These are phyloP conservation scores for Mrakia gelida DNA, from an alignment of 768 basidiomycete species.

Conservation along the genomic window DNA sequence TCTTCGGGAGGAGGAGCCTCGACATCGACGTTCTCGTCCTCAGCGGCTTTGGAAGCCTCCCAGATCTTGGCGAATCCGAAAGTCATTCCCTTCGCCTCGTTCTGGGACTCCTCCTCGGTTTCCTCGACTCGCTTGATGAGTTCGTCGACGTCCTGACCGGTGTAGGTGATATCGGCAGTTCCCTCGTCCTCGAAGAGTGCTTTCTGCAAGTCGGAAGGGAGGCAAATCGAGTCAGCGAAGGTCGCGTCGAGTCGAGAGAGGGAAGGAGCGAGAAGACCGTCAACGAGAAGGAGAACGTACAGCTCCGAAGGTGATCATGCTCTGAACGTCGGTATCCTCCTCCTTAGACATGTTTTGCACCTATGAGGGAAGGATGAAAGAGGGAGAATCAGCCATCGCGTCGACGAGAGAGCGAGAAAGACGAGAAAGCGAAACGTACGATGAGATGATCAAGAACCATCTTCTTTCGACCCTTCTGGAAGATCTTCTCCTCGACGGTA, in stretches of 20 bases:
- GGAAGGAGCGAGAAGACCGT: not conserved
- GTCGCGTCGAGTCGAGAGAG: too few relatives aligned
- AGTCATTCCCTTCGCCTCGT: conserved; percentile 44
- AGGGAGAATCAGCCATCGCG: conserved; percentile 24
- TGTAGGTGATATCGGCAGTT: conserved; percentile 55
- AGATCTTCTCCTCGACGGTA: conserved; percentile 88
- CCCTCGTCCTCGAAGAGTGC: conserved; percentile 67
- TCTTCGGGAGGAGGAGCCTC: conserved; percentile 43
- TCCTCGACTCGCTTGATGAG: conserved; percentile 62
- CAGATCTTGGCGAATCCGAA: conserved; percentile 92
- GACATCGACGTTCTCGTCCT: conserved; percentile 38
- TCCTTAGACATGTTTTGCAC: conserved; percentile 83
- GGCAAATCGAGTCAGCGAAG: not conserved
- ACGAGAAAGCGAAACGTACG: conserved; percentile 47
- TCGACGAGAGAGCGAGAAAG: conserved; percentile 32
- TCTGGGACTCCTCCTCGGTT: conserved; percentile 59
- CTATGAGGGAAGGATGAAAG: conserved; percentile 25
- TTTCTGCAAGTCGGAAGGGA: conserved; percentile 42
- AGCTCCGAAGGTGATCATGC: conserved; percentile 39
- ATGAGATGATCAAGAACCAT: conserved; percentile 90
- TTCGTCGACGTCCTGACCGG: conserved; percentile 74
- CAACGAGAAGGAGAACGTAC: not conserved
- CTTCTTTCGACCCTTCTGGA: conserved; percentile 92
- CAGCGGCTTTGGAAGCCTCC: conserved; percentile 63
- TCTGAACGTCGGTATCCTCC: conserved; percentile 74